phyloP scores from a whole-genome alignment of 2,329 filamentous ascomycete genomes.

The Aureobasidium sp. region DNA sequence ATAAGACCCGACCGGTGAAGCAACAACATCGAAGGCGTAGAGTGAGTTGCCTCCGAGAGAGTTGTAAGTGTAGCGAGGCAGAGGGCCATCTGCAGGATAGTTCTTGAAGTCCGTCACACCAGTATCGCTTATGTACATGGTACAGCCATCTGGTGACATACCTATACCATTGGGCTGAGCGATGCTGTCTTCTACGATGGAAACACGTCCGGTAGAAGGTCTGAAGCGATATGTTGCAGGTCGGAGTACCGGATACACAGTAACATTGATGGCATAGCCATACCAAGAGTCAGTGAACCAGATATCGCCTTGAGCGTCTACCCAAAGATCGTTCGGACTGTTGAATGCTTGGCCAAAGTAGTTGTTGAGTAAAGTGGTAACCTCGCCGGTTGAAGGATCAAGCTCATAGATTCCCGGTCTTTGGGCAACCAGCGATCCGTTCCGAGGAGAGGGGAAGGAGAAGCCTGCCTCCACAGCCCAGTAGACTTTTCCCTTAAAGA shows the following conservation, averaged over 20 bases:
- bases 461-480: constrained; percentile 25
- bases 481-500: constrained; percentile 32
- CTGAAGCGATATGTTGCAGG: constrained; percentile 34
- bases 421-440: constrained; percentile 27
- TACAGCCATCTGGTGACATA: constrained; percentile 35
- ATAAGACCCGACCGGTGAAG: constrained; percentile 15
- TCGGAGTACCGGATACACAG: constrained; percentile 18
- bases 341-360: constrained; percentile 41
- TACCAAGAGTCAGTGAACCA: constrained; percentile 41
- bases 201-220: constrained; percentile 32
- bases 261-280: constrained; percentile 16
- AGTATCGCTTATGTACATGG: constrained; percentile 40
- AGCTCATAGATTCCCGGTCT: constrained; percentile 30
- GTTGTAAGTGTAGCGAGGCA: constrained; percentile 15
- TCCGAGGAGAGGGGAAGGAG: constrained; percentile 17
- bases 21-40: constrained; percentile 18
- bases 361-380: constrained; percentile 35
- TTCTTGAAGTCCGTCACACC: constrained; percentile 15
- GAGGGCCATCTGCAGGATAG: not conserved
- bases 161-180: constrained; percentile 38
- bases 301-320: constrained; percentile 36
- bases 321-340: constrained; percentile 32
- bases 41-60: constrained; percentile 14
- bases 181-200: constrained; percentile 34
- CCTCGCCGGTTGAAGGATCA: constrained; percentile 36